Base-by-base conservation (phyloP, 768 basidiomycete species). In the Mycena chlorophos region DNA sequence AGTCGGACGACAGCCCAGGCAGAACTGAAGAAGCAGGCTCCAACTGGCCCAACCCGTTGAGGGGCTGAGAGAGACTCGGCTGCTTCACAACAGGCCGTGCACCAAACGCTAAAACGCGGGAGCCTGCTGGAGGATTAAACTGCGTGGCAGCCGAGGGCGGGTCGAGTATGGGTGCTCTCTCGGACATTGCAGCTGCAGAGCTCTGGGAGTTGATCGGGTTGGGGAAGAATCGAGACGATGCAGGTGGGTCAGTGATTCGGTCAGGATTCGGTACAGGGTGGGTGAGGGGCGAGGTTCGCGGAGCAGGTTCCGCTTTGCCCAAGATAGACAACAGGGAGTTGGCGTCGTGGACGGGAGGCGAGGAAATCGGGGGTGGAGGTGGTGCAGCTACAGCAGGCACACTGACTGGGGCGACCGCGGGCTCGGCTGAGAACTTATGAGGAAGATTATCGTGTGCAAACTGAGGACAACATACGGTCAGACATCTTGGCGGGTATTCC, bases 101-200 rank as follows among this genome's bases (percentile, higher is more conserved):
- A 10, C 65, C 75, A 37, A 81, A 74, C 2, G 76, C 74, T 47
- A 86, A 73, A 39, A 81, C 66, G 50, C 81, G 78, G 43, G 82
- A 81, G 17, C 80, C 80, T 49, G 72, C 65, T 20, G 80, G 80
- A 19, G 80, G 80, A 51, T 78, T 78, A 62, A 79, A 80, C 27
- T 64, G 69, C 47, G 69, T 56, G 40, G 68, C 55, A 3, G 63
- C 47, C 49, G 63, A 42, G 25, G 52, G 46, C 26, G 57, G 51
- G 13, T 71, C 71, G 38, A 57, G 64, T 17, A 67, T 25, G 50
- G 61, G 65, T 50, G 59, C 29, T 55, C 63, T 61, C 26, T 61
- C 60, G 34, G 55, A 3, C 19, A 48, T 52, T 29, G 47, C 55
- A 31, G 62, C 37, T 22, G 60, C 51, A 26, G 64, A 43, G 31